These are phyloP conservation scores for Nigrograna mackinnonii DNA, from an alignment of 2,329 filamentous ascomycete genomes.

Conservation along the genomic window DNA sequence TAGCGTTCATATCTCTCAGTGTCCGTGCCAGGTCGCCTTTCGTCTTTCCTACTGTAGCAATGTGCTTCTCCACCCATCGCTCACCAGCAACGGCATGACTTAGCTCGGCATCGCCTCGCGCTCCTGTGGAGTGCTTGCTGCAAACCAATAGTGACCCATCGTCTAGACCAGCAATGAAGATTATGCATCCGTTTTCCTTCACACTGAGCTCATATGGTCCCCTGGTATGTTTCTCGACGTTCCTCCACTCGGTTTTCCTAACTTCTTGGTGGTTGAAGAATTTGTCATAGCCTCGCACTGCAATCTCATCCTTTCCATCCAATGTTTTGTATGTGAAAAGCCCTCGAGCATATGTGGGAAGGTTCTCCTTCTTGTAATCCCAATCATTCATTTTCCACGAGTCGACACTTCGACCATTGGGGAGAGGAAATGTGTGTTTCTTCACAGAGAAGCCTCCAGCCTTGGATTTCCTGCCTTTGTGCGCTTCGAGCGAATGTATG, in stretches of 20 bases:
- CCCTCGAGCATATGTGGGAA: conserved; percentile 91
- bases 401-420: conserved; percentile 70
- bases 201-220: conserved; percentile 94
- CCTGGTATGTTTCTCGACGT: conserved; percentile 73
- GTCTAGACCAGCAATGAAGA: conserved; percentile 90
- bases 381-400: conserved; percentile 95
- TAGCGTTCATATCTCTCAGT: conserved; percentile 81
- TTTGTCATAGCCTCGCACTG: conserved; percentile 92
- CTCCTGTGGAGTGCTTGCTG: conserved; percentile 96
- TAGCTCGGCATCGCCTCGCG: conserved; percentile 68
- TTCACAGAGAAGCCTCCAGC: conserved; percentile 70
- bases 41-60: conserved; percentile 76
- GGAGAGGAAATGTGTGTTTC: conserved; percentile 76
- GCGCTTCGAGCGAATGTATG: conserved; percentile 65
- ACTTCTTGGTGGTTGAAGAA: conserved; percentile 96
- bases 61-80: conserved; percentile 77
- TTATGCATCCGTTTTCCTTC: conserved; percentile 99
- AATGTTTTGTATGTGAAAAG: conserved; percentile 82
- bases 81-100: conserved; percentile 89
- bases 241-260: conserved; percentile 77
- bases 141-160: conserved; percentile 92
- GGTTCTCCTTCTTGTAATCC: conserved; percentile 86
- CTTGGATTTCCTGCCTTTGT: conserved; percentile 47
- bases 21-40: conserved; percentile 76
- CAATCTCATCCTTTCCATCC: conserved; percentile 74